Evolutionary conservation across 2,329 filamentous ascomycete genomes (phyloP), one percentile per base, ranked within the genome.

Genomic region (Aureobasidium musti): DNA sequence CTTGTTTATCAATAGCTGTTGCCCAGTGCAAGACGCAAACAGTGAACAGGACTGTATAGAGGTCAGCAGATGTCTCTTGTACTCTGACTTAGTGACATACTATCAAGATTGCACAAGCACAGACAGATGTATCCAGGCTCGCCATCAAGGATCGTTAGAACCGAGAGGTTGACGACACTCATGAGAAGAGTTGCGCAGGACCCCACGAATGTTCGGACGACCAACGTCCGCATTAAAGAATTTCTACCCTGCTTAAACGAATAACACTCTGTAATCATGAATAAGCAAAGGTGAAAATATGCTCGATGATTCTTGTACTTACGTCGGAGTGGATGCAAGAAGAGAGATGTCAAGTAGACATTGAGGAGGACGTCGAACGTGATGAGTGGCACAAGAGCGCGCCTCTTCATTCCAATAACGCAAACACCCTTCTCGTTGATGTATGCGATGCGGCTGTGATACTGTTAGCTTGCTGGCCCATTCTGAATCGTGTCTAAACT

Each of bases 121-220:
- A 89, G 79, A 70, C 86, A 89, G 2, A 89, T 81, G 86, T 86
- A 89, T 3, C 83, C 86, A 2, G 84, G 86, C 72, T 89, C 86
- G 14, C 86, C 86, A 28, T 85, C 76, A 1, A 89, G 79, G 1
- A 80, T 80, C 79, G 87, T 83, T 0, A 89, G 75, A 0, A 88
- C 80, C 3, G 82, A 82, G 2, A 89, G 75, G 72, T 89, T 89
- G 3, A 82, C 80, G 64, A 88, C 82, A 68, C 83, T 87, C 69
- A 84, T 86, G 17, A 80, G 74, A 5, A 88, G 78, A 0, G 86
- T 88, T 64, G 81, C 82, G 64, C 82, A 77, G 33, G 84, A 82
- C 26, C 87, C 87, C 56, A 87, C 76, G 69, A 88, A 86, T 4
- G 86, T 88, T 19, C 87, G 80, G 63, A 83, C 77, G 3, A 85